Conservation (phyloP, 805 yeast species). For the Barnettozyma sp. region DNA sequence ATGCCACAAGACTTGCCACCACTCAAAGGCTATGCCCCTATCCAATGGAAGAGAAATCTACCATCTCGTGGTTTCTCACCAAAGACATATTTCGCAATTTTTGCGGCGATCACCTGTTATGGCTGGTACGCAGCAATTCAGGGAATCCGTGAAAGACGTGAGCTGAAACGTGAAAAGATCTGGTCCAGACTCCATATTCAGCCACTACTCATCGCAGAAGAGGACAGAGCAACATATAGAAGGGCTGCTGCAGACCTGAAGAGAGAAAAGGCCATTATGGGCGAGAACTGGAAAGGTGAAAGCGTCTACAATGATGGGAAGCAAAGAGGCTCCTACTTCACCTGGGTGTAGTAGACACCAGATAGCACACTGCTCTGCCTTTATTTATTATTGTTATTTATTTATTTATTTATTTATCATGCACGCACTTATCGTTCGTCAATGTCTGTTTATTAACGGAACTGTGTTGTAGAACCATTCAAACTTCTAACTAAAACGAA, state of each 20-base stretch:
- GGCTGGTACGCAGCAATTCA: constrained; percentile 63
- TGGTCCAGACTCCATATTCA: constrained; percentile 71
- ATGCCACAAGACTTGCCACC: constrained; percentile 78
- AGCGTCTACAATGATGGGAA: constrained; percentile 38
- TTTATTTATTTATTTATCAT: constrained; percentile 7
- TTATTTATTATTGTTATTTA: too few relatives aligned
- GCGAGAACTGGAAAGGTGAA: constrained; percentile 46
- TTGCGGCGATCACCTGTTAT: constrained; percentile 57
- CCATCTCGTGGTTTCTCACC: constrained; percentile 86
- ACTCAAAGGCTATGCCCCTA: constrained; percentile 73
- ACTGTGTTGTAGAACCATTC: neutral
- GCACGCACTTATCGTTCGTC: neutral
- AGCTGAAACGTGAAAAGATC: constrained; percentile 63
- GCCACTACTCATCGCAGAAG: constrained; percentile 76
- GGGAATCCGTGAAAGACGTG: constrained; percentile 71
- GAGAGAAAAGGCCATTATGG: constrained; percentile 64
- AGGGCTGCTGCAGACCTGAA: constrained; percentile 57
- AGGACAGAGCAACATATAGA: constrained; percentile 71
- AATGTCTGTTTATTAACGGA: too few relatives aligned
- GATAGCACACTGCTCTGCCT: too few relatives aligned
- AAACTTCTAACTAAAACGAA: too few relatives aligned
- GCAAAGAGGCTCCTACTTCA: constrained; percentile 28
- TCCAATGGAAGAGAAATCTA: constrained; percentile 84
- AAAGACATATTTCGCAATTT: constrained; percentile 56
- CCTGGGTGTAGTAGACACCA: constrained; percentile 21